Conservation (phyloP, 202 grass and related monocot genomes). For the Carex sylvatica region DNA sequence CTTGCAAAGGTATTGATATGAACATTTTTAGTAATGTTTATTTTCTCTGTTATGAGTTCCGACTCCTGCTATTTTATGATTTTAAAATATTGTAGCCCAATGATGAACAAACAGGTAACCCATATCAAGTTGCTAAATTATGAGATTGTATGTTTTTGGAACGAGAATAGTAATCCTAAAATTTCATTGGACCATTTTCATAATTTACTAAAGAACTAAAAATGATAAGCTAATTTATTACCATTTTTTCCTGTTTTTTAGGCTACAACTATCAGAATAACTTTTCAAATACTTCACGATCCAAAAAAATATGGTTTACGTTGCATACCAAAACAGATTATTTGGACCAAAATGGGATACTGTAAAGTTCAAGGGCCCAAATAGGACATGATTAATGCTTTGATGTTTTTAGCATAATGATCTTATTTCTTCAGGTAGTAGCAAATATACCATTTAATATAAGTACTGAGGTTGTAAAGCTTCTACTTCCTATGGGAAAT, state of each 20-base stretch:
- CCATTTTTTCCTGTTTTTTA: background rate
- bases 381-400: background rate
- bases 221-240: background rate
- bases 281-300: background rate
- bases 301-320: background rate
- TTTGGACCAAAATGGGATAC: background rate
- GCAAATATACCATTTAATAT: slow-evolving; percentile 97
- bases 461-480: slow-evolving; percentile 85
- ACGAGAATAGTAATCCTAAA: background rate
- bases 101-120: background rate
- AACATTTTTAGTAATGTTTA: background rate
- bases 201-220: background rate
- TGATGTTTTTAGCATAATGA: background rate
- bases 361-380: background rate
- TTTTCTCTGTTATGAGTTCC: background rate
- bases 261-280: background rate
- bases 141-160: background rate
- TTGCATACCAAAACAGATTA: background rate
- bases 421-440: slow-evolving; percentile 64
- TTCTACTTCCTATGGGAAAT: slow-evolving; percentile 93
- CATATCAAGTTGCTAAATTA: background rate
- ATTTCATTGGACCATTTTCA: background rate
- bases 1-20: slow-evolving; percentile 52
- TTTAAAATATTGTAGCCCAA: background rate
- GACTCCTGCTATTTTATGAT: background rate